Conservation (phyloP, 768 basidiomycete genomes). For the Gloeopeniophorella convolvens region DNA sequence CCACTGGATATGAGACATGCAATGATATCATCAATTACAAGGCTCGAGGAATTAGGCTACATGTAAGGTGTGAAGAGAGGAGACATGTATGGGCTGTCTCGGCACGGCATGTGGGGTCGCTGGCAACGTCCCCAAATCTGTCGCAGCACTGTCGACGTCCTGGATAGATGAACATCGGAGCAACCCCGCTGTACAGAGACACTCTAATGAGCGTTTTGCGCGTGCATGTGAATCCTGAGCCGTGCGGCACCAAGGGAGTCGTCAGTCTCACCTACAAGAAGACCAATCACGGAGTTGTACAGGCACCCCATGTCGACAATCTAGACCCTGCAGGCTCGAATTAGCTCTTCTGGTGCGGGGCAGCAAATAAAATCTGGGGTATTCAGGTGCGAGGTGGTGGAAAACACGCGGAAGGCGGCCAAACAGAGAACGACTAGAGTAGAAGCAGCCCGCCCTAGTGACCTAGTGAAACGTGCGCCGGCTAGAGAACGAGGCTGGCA, state of each 20-base stretch:
- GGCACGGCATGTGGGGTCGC: too few species aligned
- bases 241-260: neutral
- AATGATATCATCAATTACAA: too few species aligned
- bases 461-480: too few species aligned
- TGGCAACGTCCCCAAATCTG: too few species aligned
- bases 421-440: neutral
- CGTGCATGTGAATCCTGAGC: neutral
- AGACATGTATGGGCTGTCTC: too few species aligned
- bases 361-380: neutral
- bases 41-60: too few species aligned
- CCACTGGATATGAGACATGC: too few species aligned
- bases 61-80: too few species aligned
- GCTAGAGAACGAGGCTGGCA: too few species aligned
- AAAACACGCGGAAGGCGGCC: conserved; percentile 6
- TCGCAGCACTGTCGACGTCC: too few species aligned
- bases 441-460: too few species aligned
- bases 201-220: neutral
- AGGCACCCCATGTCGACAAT: neutral
- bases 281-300: conserved; percentile 7
- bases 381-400: neutral
- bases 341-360: neutral
- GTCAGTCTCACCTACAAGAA: too few species aligned
- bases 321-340: neutral
- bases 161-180: neutral
- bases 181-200: neutral